These are phyloP conservation scores for Phytopythium kandeliae DNA, from an alignment of 352 stramenopile species.

Conservation along the genomic window DNA sequence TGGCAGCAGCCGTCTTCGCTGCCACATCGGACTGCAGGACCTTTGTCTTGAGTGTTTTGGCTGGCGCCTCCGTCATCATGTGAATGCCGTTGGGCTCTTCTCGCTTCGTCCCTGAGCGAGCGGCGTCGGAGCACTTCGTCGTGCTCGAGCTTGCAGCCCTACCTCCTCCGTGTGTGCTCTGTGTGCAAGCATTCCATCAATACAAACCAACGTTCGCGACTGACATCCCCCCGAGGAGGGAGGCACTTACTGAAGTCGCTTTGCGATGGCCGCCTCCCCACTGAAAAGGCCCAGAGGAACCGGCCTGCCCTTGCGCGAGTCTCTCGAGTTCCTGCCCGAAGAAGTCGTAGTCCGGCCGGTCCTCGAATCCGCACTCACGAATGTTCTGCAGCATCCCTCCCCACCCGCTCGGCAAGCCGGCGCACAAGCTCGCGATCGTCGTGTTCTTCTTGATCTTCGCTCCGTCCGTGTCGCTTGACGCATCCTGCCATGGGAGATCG, in stretches of 20 bases:
- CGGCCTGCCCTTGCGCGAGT: conserved; percentile 34
- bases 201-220: not conserved
- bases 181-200: not conserved
- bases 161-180: not conserved
- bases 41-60: no score
- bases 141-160: conserved; percentile 9
- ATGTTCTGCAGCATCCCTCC: conserved; percentile 47
- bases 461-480: conserved; percentile 55
- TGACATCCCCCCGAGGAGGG: no score
- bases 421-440: conserved; percentile 49
- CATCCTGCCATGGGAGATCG: conserved; percentile 61
- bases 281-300: conserved; percentile 28
- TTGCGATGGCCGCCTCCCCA: conserved; percentile 19
- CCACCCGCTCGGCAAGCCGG: conserved; percentile 46
- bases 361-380: conserved; percentile 57
- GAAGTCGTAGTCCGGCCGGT: conserved; percentile 74
- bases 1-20: conserved; percentile 3
- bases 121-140: conserved; percentile 11
- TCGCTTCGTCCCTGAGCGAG: conserved; percentile 14
- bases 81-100: no score
- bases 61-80: no score
- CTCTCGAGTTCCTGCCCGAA: conserved; percentile 47
- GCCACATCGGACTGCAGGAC: not conserved
- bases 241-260: not conserved
- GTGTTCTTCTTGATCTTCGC: conserved; percentile 66